These are phyloP conservation scores for Vigna nakashimae DNA, from an alignment of 306 rosid species.

Conservation along the genomic window DNA sequence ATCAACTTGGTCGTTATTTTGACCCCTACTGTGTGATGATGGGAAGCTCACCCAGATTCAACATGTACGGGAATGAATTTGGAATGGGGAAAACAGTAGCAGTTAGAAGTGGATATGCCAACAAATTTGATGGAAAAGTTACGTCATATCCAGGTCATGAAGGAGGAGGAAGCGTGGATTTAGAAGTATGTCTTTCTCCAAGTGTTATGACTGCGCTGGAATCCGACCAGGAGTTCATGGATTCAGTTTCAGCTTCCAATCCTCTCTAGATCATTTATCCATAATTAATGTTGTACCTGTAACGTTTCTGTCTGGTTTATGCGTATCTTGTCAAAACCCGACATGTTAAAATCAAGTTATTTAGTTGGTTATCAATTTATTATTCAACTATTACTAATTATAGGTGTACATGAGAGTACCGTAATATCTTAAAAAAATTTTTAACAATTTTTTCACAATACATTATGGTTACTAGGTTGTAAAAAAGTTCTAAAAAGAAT, in stretches of 20 bases:
- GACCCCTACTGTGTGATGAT: conserved; percentile 50
- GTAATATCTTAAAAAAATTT: too few relatives aligned
- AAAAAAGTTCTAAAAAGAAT: too few relatives aligned
- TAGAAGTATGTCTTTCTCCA: conserved; percentile 58
- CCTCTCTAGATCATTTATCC: too few relatives aligned
- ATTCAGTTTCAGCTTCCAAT: conserved; percentile 26
- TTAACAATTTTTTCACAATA: too few relatives aligned
- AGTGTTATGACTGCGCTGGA: conserved; percentile 54
- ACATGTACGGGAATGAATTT: conserved; percentile 63
- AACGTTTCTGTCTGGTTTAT: too few relatives aligned
- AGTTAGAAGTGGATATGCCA: conserved; percentile 59
- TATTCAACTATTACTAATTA: too few relatives aligned
- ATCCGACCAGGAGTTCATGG: conserved; percentile 56
- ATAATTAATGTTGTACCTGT: too few relatives aligned
- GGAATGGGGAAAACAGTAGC: conserved; percentile 71
- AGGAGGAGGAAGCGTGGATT: conserved; percentile 68
- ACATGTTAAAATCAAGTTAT: too few relatives aligned
- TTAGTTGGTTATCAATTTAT: too few relatives aligned
- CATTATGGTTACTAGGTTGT: too few relatives aligned
- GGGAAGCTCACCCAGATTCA: conserved; percentile 62
- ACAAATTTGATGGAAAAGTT: conserved; percentile 56
- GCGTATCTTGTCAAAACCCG: too few relatives aligned
- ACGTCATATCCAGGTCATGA: conserved; percentile 50
- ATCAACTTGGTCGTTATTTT: neutral
- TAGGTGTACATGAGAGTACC: too few relatives aligned